Percentiles rank a stretch among this genome's conserved stretches.
These are phyloP conservation scores for Yarrowia sp. DNA, from an alignment of 805 yeast genomes.

Conservation along the genomic window DNA sequence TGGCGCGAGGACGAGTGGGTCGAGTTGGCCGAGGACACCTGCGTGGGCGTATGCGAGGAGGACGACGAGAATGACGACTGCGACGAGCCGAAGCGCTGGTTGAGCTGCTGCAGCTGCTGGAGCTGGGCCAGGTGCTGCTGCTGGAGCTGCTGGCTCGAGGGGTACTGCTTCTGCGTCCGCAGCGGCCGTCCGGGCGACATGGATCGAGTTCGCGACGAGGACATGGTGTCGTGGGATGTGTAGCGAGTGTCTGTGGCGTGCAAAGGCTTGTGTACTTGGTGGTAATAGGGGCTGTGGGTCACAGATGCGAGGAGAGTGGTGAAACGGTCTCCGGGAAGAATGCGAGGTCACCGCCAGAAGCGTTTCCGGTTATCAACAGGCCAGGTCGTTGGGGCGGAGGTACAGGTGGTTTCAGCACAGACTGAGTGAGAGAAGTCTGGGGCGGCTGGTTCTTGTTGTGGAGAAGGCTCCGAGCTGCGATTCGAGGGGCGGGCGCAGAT, in stretches of 20 bases:
- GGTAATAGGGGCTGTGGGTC: no score
- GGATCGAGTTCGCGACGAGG: not conserved
- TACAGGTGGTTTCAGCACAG: no score
- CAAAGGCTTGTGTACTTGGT: no score
- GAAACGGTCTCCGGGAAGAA: no score
- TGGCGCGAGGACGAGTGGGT: conserved; percentile 15
- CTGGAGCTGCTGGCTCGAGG: conserved; percentile 18
- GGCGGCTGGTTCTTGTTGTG: no score
- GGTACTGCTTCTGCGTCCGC: not conserved
- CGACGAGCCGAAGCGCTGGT: conserved; percentile 25
- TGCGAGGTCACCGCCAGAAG: no score
- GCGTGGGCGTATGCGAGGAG: conserved; percentile 2
- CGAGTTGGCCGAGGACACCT: not conserved
- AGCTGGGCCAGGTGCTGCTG: conserved; percentile 25
- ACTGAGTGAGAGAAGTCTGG: no score
- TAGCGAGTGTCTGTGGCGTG: no score
- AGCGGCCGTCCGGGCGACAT: conserved; percentile 20
- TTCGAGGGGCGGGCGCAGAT: not conserved
- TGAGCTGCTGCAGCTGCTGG: conserved; percentile 27
- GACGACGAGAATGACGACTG: conserved; percentile 23
- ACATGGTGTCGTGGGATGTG: not conserved
- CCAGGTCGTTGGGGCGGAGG: no score
- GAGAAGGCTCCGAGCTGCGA: no score
- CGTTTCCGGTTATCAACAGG: no score
- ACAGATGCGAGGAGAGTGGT: no score